These are phyloP conservation scores for Vanilla planifolia DNA, from an alignment of 106 monocot genomes.

Conservation along the genomic window DNA sequence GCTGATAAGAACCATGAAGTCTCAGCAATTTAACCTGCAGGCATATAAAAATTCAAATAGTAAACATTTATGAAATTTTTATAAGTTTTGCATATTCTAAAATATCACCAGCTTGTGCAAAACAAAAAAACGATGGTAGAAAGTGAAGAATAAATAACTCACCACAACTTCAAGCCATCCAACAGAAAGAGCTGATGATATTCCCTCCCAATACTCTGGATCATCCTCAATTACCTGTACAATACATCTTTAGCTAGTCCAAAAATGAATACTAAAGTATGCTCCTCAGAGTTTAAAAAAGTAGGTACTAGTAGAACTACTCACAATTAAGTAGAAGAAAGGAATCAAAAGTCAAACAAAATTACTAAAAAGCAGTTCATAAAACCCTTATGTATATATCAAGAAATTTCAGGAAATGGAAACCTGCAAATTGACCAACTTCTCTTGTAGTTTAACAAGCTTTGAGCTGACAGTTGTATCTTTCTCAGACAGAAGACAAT, in stretches of 20 bases:
- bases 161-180: constrained; percentile 98
- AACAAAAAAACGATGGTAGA: background rate
- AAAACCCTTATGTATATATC: background rate
- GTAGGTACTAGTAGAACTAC: background rate
- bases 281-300: background rate
- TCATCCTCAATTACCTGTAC: constrained; percentile 84
- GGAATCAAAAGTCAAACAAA: background rate
- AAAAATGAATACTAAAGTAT: background rate
- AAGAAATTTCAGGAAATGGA: background rate
- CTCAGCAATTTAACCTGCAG: constrained; percentile 82
- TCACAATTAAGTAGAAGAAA: background rate
- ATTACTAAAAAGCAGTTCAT: background rate
- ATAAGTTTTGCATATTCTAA: constrained; percentile 2
- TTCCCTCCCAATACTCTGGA: constrained; percentile 82
- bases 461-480: constrained; percentile 44
- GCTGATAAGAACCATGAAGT: constrained; percentile 91
- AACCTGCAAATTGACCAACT: constrained; percentile 76
- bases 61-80: background rate
- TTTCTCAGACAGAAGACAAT: constrained; percentile 49
- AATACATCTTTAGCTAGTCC: constrained; percentile 2
- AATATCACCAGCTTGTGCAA: constrained; percentile 1
- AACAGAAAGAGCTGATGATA: constrained; percentile 73
- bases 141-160: constrained; percentile 1
- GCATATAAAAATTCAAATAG: background rate
- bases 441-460: constrained; percentile 61